Conservation (phyloP, 2,329 filamentous ascomycete genomes). For the Epichloe glyceriae region DNA sequence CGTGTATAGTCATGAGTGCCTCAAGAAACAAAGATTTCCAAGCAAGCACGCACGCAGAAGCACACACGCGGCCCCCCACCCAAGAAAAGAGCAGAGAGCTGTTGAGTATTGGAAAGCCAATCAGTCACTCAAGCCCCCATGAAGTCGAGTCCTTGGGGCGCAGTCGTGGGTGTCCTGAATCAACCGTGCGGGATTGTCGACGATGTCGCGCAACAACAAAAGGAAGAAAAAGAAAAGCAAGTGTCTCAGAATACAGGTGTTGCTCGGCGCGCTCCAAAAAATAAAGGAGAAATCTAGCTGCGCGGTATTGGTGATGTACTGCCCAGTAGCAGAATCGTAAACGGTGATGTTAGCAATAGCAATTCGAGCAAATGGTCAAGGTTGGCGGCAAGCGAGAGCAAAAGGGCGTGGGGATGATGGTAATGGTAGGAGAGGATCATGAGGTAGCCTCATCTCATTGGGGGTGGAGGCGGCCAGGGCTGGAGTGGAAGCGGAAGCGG, state of each 20-base stretch:
- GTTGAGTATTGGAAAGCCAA: constrained; percentile 1
- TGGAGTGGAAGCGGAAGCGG: background rate
- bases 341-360: background rate
- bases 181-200: background rate
- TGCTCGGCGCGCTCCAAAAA: background rate
- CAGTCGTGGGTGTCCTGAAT: background rate
- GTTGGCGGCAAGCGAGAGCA: background rate
- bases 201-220: background rate
- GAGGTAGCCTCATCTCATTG: background rate
- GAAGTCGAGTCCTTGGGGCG: background rate
- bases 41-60: background rate
- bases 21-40: constrained; percentile 5
- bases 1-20: constrained; percentile 13
- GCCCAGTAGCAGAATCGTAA: background rate
- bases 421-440: background rate
- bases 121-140: constrained; percentile 5
- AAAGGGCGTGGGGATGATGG: background rate
- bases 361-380: background rate
- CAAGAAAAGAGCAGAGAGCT: constrained; percentile 1
- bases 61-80: no score
- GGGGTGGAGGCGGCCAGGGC: background rate
- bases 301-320: background rate
- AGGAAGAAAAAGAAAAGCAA: background rate
- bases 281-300: background rate
- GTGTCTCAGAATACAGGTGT: background rate